These are phyloP conservation scores for Aspergillus melleus DNA, from an alignment of 2,329 filamentous ascomycete species.

Conservation along the genomic window DNA sequence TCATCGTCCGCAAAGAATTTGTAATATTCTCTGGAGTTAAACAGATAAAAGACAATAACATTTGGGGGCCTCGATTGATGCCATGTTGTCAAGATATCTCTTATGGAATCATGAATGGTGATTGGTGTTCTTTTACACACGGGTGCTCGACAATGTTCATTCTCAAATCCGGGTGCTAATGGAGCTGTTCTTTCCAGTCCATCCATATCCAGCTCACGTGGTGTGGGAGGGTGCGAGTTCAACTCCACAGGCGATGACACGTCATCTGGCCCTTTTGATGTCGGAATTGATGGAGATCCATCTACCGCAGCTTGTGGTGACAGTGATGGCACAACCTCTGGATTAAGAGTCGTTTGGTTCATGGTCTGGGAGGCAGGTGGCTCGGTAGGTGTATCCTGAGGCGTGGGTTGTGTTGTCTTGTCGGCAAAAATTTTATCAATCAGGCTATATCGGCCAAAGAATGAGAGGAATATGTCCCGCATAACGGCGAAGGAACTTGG, in stretches of 20 bases:
- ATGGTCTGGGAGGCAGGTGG: background rate
- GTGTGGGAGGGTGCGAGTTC: background rate
- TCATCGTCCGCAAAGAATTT: background rate
- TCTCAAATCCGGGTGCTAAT: background rate
- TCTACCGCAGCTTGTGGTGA: background rate
- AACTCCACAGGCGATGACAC: background rate
- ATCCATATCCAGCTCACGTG: background rate
- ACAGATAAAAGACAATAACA: background rate
- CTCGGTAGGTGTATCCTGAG: background rate
- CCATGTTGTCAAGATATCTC: background rate
- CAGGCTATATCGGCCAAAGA: background rate
- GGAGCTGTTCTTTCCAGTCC: background rate
- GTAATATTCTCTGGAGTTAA: constrained; percentile 2
- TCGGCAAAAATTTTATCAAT: background rate
- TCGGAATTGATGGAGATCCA: background rate
- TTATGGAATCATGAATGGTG: background rate
- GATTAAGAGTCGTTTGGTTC: background rate
- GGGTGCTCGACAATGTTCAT: background rate
- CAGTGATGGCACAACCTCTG: background rate
- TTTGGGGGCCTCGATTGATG: background rate
- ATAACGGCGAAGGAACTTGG: constrained; percentile 1
- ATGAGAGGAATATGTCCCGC: constrained; percentile 3
- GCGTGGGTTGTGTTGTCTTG: background rate
- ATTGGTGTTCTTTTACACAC: background rate
- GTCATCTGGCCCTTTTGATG: background rate